Evolutionary conservation across 2,329 filamentous ascomycete species (phyloP).

Genomic region (Triangularia setosa): DNA sequence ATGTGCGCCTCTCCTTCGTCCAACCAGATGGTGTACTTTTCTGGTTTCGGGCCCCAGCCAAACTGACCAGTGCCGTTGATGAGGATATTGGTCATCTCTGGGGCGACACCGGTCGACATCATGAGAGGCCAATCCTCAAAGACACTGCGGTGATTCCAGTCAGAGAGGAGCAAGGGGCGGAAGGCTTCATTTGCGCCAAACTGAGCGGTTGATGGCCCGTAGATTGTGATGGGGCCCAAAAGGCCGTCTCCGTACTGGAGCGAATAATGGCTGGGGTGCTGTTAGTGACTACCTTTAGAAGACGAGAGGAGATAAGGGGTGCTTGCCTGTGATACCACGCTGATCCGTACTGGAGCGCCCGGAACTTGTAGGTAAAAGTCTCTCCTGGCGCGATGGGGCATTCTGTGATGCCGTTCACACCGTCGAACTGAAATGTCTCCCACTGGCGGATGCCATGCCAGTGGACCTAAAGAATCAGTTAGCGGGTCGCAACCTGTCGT

Average conservation of each 20-base stretch:
- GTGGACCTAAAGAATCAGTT: neutral
- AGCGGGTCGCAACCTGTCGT: neutral
- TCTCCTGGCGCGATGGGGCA: slow-evolving; percentile 49
- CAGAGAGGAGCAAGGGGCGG: slow-evolving; percentile 5
- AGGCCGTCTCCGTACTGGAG: slow-evolving; percentile 24
- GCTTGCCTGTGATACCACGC: slow-evolving; percentile 30
- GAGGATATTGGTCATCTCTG: slow-evolving; percentile 12
- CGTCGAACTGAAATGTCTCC: neutral
- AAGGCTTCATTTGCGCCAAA: slow-evolving; percentile 4
- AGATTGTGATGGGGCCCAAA: slow-evolving; percentile 13
- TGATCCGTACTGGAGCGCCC: slow-evolving; percentile 32
- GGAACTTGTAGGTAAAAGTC: slow-evolving; percentile 31
- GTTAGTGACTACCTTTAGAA: neutral
- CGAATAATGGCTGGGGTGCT: slow-evolving; percentile 27
- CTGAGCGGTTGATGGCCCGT: slow-evolving; percentile 5
- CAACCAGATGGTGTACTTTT: slow-evolving; percentile 12
- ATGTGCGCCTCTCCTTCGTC: slow-evolving; percentile 38
- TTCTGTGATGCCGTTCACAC: slow-evolving; percentile 1
- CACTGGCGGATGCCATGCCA: slow-evolving; percentile 16
- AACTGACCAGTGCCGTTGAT: slow-evolving; percentile 15
- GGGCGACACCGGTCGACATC: neutral
- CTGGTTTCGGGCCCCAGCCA: neutral
- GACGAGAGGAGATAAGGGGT: neutral
- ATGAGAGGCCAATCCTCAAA: slow-evolving; percentile 15
- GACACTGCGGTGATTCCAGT: slow-evolving; percentile 16